phyloP scores from a whole-genome alignment of 2,329 filamentous ascomycete genomes.

The Xylariaceae sp. region DNA sequence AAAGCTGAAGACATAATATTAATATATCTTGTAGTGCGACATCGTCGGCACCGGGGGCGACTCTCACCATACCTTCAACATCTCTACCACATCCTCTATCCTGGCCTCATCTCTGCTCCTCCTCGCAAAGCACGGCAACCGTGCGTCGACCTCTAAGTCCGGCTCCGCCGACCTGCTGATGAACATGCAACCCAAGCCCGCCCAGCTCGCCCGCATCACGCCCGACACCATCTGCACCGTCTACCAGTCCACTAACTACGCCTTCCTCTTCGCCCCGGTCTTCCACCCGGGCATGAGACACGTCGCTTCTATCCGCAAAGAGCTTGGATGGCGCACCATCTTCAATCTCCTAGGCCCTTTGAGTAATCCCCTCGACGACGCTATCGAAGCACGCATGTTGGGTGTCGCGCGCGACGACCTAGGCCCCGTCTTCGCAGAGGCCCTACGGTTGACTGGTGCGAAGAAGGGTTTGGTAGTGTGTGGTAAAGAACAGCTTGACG shows the following conservation, averaged over 20 bases:
- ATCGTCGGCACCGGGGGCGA: conserved; percentile 98
- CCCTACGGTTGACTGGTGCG: conserved; percentile 76
- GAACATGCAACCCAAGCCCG: conserved; percentile 73
- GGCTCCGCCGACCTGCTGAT: conserved; percentile 92
- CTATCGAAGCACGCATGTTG: conserved; percentile 89
- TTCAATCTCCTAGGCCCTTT: conserved; percentile 97
- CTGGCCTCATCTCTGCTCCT: conserved; percentile 84
- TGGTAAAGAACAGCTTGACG: conserved; percentile 92
- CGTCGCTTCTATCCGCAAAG: conserved; percentile 82
- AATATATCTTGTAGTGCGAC: conserved; percentile 64
- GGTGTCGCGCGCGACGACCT: conserved; percentile 89
- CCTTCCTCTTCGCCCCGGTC: conserved; percentile 92
- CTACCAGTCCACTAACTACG: conserved; percentile 85
- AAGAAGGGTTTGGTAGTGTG: conserved; percentile 90
- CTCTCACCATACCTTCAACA: conserved; percentile 97
- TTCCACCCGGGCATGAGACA: conserved; percentile 96
- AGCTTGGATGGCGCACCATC: conserved; percentile 92
- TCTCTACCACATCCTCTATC: conserved; percentile 94
- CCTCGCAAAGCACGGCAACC: conserved; percentile 94
- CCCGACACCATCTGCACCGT: conserved; percentile 74
- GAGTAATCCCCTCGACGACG: conserved; percentile 84
- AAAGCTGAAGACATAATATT: background rate
- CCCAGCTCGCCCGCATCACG: conserved; percentile 75
- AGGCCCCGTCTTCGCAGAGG: conserved; percentile 87
- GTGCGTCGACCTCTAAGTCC: conserved; percentile 92